phyloP scores from a whole-genome alignment of 805 yeast species.

The Cyberlindnera lachancei region DNA sequence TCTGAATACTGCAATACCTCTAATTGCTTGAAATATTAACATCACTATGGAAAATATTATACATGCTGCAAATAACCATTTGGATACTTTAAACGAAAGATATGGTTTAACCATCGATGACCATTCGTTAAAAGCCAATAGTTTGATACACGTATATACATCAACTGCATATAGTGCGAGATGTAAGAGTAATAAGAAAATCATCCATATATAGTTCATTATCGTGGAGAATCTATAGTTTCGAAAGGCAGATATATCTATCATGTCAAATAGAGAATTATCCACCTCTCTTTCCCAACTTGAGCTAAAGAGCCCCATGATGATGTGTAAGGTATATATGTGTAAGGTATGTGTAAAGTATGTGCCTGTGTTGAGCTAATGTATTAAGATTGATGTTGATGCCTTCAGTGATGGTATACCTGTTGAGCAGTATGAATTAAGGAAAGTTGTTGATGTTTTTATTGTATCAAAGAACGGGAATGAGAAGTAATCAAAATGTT shows the following conservation, averaged over 20 bases:
- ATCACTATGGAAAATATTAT: conserved; percentile 62
- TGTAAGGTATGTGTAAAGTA: too few relatives aligned
- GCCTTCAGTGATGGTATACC: too few relatives aligned
- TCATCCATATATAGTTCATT: conserved; percentile 32
- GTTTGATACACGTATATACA: conserved; percentile 68
- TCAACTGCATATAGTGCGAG: conserved; percentile 57
- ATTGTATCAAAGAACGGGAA: too few relatives aligned
- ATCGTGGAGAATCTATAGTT: conserved; percentile 38
- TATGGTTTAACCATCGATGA: conserved; percentile 43
- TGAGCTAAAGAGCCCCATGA: conserved; percentile 22
- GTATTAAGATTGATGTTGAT: too few relatives aligned
- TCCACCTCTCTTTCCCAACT: conserved; percentile 29
- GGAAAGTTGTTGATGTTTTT: too few relatives aligned
- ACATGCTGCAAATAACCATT: conserved; percentile 77
- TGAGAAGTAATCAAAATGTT: too few relatives aligned
- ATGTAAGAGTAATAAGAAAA: conserved; percentile 34
- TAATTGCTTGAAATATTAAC: conserved; percentile 45
- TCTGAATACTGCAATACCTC: conserved; percentile 50
- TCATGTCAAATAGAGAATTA: conserved; percentile 38
- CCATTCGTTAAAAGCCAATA: conserved; percentile 70
- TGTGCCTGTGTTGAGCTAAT: too few relatives aligned
- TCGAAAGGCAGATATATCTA: conserved; percentile 39
- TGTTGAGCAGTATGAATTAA: too few relatives aligned
- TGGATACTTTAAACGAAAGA: conserved; percentile 42
- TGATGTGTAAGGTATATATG: too few relatives aligned